phyloP scores from a whole-genome alignment of 495 filamentous ascomycete species.

The Penicillium maclennaniae region DNA sequence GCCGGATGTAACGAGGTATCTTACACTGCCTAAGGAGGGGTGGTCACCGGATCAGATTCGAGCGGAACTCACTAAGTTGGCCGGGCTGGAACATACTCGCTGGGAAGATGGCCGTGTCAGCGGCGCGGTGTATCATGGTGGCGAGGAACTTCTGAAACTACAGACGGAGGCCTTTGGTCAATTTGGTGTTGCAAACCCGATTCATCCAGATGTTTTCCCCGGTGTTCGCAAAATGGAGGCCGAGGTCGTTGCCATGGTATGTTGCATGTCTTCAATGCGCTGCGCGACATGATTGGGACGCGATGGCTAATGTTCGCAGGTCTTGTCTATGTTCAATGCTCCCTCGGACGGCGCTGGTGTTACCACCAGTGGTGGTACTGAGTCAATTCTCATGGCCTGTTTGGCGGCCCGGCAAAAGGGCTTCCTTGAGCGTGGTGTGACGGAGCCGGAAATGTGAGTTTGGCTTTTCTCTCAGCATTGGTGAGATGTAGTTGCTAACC shows the following conservation, averaged over 20 bases:
- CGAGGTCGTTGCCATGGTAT: constrained; percentile 92
- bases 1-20: constrained; percentile 66
- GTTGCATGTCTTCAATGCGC: not conserved
- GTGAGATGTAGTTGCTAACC: constrained; percentile 15
- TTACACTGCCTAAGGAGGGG: constrained; percentile 78
- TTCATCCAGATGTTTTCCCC: constrained; percentile 98
- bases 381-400: constrained; percentile 94
- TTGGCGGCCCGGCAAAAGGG: constrained; percentile 86
- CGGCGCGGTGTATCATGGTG: constrained; percentile 95
- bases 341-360: constrained; percentile 79
- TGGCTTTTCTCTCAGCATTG: not conserved
- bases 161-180: constrained; percentile 89
- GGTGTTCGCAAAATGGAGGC: constrained; percentile 99
- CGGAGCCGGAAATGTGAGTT: constrained; percentile 88
- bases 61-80: constrained; percentile 74
- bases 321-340: constrained; percentile 87
- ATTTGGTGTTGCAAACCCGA: constrained; percentile 96
- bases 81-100: constrained; percentile 83
- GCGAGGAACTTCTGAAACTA: constrained; percentile 73
- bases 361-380: constrained; percentile 88
- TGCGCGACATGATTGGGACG: not conserved
- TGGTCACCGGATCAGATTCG: constrained; percentile 76
- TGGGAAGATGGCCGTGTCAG: constrained; percentile 97
- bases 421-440: constrained; percentile 75
- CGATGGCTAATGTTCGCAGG: constrained; percentile 29